A percentile compares a stretch with the other conserved stretches of the same genome.
These are phyloP conservation scores for Aspergillus aculeatinus DNA, from an alignment of 2,329 filamentous ascomycete species.

Conservation along the genomic window DNA sequence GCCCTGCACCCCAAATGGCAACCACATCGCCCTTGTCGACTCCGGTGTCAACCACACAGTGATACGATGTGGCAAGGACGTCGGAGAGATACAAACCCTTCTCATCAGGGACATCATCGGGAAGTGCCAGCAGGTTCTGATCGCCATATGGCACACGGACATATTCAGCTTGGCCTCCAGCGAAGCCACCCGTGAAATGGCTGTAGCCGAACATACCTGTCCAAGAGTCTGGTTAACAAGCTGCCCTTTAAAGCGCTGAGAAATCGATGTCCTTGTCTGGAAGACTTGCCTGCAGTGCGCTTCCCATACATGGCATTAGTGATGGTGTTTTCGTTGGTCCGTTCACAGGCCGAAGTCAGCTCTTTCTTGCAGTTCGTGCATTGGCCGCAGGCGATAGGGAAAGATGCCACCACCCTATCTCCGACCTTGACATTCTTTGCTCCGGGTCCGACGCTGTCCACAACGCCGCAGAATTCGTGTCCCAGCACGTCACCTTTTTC, in stretches of 20 bases:
- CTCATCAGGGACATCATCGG: slow-evolving; percentile 78
- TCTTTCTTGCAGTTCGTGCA: slow-evolving; percentile 81
- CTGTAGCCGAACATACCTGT: slow-evolving; percentile 67
- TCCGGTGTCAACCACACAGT: slow-evolving; percentile 78
- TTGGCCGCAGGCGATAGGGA: slow-evolving; percentile 69
- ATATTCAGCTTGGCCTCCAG: slow-evolving; percentile 84
- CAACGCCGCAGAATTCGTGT: slow-evolving; percentile 55
- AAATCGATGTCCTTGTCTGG: background rate
- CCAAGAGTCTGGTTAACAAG: background rate
- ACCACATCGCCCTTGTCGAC: slow-evolving; percentile 76
- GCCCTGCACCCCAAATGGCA: slow-evolving; percentile 83
- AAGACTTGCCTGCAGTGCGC: slow-evolving; percentile 62
- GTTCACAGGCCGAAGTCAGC: slow-evolving; percentile 75
- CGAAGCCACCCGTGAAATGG: slow-evolving; percentile 79
- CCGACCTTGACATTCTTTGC: slow-evolving; percentile 58
- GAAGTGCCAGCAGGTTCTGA: slow-evolving; percentile 76
- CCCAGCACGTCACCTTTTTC: slow-evolving; percentile 67
- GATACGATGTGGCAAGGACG: slow-evolving; percentile 75
- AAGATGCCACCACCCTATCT: slow-evolving; percentile 75
- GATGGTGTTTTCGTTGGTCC: slow-evolving; percentile 71
- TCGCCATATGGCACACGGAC: slow-evolving; percentile 78
- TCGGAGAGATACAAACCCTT: slow-evolving; percentile 80
- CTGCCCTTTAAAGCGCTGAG: background rate
- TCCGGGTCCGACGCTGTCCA: slow-evolving; percentile 55
- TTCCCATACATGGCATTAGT: slow-evolving; percentile 76